phyloP scores from a whole-genome alignment of 2,329 filamentous ascomycete genomes.

The Fonsecaea pedrosoi region DNA sequence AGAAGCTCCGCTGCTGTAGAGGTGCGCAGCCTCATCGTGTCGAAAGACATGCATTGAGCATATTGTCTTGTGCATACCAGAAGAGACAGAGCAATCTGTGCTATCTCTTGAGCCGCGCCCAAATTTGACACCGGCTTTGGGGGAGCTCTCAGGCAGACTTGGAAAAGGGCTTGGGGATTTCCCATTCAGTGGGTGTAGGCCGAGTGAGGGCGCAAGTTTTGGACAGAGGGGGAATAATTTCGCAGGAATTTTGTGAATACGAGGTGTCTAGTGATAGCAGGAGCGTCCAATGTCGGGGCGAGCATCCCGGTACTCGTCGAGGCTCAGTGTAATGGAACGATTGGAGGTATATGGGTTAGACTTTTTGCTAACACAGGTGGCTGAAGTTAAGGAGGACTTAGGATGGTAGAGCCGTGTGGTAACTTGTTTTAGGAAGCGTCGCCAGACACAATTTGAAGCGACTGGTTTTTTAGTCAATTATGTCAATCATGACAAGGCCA shows the following conservation, averaged over 20 bases:
- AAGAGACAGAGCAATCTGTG: not conserved
- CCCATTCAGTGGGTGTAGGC: not conserved
- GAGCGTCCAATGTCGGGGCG: not conserved
- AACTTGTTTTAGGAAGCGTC: not conserved
- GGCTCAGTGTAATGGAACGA: not conserved
- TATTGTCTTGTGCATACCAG: not conserved
- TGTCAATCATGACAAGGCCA: not conserved
- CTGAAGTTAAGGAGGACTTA: slow-evolving; percentile 1
- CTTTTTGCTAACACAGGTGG: not conserved
- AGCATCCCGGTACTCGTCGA: not conserved
- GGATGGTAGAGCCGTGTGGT: not conserved
- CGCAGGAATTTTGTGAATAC: slow-evolving; percentile 1
- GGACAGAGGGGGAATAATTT: not conserved
- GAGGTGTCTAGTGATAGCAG: not conserved
- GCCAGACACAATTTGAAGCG: slow-evolving; percentile 2
- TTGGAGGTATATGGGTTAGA: not conserved
- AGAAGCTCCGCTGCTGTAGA: not conserved
- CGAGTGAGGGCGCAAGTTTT: not conserved
- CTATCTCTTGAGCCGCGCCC: not conserved
- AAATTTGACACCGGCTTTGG: not conserved
- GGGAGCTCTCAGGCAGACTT: not conserved
- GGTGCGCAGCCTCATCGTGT: not conserved
- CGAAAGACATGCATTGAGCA: not conserved
- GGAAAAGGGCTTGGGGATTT: not conserved
- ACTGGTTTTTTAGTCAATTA: not conserved